Percentiles rank a stretch among this genome's conserved stretches.
These are phyloP conservation scores for Starmerella asiatica DNA, from an alignment of 805 yeast species.

Conservation along the genomic window DNA sequence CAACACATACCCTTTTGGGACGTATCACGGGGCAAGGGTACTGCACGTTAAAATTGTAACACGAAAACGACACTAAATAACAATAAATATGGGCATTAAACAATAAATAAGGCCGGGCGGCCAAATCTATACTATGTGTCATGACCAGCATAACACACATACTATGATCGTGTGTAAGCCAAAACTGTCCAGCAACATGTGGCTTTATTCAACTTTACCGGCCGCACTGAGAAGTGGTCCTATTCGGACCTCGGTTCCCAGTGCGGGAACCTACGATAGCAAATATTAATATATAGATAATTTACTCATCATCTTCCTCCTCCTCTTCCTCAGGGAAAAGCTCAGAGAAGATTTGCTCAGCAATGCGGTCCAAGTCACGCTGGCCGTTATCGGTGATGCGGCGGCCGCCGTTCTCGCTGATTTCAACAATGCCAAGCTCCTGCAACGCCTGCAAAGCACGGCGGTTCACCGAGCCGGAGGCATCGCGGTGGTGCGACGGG, in stretches of 20 bases:
- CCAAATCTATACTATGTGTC: no score
- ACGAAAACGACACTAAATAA: no score
- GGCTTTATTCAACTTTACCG: no score
- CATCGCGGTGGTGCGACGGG: constrained; percentile 97
- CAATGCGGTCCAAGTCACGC: constrained; percentile 99
- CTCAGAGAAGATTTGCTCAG: constrained; percentile 94
- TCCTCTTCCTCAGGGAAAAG: constrained; percentile 43
- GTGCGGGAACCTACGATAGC: constrained; percentile 20
- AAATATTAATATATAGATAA: constrained; percentile 8
- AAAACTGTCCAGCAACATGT: no score
- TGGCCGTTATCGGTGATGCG: constrained; percentile 98
- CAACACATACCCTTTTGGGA: no score
- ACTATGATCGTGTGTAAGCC: no score
- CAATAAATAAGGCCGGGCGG: no score
- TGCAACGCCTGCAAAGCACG: constrained; percentile 94
- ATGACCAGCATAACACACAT: no score
- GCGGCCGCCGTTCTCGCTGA: constrained; percentile 98
- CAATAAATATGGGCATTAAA: no score
- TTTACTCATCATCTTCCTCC: constrained; percentile 22
- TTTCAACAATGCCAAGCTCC: constrained; percentile 94
- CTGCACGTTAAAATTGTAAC: no score
- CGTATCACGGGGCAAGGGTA: no score
- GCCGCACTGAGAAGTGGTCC: constrained; percentile 3
- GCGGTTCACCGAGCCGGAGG: constrained; percentile 99
- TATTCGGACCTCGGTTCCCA: constrained; percentile 20